Evolutionary conservation across 2,329 filamentous ascomycete species (phyloP), one percentile per base, ranked within the genome.

Genomic region (Diaporthe ampelina): DNA sequence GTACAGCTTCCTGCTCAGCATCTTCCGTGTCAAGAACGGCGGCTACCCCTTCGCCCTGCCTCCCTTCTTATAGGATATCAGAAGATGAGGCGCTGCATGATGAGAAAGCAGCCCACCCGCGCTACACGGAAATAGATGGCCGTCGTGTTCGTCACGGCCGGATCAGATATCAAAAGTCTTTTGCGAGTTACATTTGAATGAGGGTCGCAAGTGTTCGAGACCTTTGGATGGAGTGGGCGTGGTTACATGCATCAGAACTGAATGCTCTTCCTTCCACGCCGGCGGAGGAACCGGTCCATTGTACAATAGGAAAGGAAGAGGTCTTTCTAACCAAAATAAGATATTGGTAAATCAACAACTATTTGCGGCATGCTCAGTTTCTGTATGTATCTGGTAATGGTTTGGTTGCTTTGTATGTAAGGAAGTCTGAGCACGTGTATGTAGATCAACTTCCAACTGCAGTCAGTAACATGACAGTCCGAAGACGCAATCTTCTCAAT

Each of bases 21-120:
- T 98, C 76, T 99, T 99, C 90, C 92, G 95, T 79, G 88, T 94
- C 79, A 99, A 99, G 92, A 99, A 98, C 82, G 92, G 92, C 45
- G 95, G 95, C 32, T 99, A 99, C 84, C 95, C 95, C 21, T 98
- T 98, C 85, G 95, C 92, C 81, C 89, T 99, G 76, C 97, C 97
- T 72, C 97, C 97, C 15, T 98, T 99, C 84, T 88, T 92, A 85
- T 91, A 58, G 70, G 48, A 15, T 29, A 24, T 7, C 13, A 21
- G 19, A 54, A 7, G 29, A 58, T 4, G 29, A 24, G 8, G 58
- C 10, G 17, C 2, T n/a, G 6, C 24, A 15, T 29, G 61, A 3
- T 48, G 50, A 32, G 61, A 29, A 4, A 52, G 40, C 8, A 6
- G 57, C 29, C 35, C 35, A 24, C 9, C 5, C n/a, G 29, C 21